Percentiles rank a stretch among this genome's conserved stretches.
phyloP scores from a whole-genome alignment of 129 eudicot genomes.

The Helianthus tuberosus region DNA sequence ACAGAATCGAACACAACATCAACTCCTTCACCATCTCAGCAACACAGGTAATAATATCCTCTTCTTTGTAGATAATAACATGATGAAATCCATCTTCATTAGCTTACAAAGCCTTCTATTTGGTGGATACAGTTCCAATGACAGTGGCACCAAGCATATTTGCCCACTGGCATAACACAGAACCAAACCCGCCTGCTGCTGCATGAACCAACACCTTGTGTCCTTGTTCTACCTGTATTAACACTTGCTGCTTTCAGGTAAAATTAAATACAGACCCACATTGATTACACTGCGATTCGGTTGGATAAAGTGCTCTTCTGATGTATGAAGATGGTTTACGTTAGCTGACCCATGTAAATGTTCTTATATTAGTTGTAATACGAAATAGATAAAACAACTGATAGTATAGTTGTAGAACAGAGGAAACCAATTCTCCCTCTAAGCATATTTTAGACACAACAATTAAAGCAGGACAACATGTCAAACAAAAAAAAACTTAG shows the following conservation, averaged over 20 bases:
- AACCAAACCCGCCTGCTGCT: slow-evolving; percentile 86
- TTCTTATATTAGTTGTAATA: too few species aligned
- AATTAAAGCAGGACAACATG: too few species aligned
- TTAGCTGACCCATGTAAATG: too few species aligned
- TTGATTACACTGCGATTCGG: neutral
- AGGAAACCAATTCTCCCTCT: too few species aligned
- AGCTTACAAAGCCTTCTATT: slow-evolving; percentile 79
- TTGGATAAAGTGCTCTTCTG: neutral
- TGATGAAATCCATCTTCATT: slow-evolving; percentile 87
- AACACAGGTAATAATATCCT: slow-evolving; percentile 71
- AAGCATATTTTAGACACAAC: too few species aligned
- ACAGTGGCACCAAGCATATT: slow-evolving; percentile 73
- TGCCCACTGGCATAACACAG: slow-evolving; percentile 84
- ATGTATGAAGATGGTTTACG: neutral
- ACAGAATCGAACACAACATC: too few species aligned
- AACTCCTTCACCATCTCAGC: slow-evolving; percentile 26
- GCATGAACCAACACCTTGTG: slow-evolving; percentile 80
- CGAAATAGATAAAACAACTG: neutral
- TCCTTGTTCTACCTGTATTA: slow-evolving; percentile 60
- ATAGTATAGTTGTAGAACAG: too few species aligned
- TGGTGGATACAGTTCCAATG: slow-evolving; percentile 79
- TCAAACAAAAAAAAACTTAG: neutral
- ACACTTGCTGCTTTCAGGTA: slow-evolving; percentile 6
- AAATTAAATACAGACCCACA: neutral
- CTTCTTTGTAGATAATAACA: slow-evolving; percentile 64